Conservation (phyloP, 352 stramenopile genomes). For the Pythium myriotylum region DNA sequence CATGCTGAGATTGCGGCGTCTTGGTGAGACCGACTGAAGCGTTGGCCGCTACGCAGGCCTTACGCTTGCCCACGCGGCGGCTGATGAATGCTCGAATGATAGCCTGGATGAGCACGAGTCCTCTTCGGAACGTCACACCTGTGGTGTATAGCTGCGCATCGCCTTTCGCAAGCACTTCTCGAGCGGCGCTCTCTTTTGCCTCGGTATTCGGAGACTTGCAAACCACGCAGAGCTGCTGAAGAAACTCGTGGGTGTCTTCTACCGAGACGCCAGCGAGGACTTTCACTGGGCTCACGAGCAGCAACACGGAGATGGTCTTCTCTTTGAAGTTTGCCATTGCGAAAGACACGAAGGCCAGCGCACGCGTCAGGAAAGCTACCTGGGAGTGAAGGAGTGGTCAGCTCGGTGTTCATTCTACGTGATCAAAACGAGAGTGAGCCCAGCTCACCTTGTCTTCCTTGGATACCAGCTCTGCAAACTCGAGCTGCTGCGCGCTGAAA, state of each 20-base stretch:
- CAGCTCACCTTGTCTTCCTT: constrained; percentile 74
- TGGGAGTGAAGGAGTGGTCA: too few relatives aligned
- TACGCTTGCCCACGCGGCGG: constrained; percentile 43
- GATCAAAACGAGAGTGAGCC: not conserved
- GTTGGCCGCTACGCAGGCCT: constrained; percentile 12
- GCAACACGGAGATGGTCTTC: constrained; percentile 61
- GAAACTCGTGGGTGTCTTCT: constrained; percentile 70
- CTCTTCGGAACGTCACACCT: constrained; percentile 72
- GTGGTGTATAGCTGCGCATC: constrained; percentile 73
- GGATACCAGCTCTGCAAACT: constrained; percentile 54
- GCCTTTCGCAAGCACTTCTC: constrained; percentile 63
- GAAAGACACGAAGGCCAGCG: constrained; percentile 75
- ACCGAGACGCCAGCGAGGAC: constrained; percentile 72
- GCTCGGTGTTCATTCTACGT: too few relatives aligned
- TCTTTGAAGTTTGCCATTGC: constrained; percentile 44
- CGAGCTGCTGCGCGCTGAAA: constrained; percentile 67
- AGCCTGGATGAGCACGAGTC: constrained; percentile 67
- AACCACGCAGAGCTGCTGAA: constrained; percentile 71
- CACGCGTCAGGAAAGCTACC: constrained; percentile 77
- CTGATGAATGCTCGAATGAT: constrained; percentile 72
- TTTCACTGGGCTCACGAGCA: constrained; percentile 86
- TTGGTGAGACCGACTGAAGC: not conserved
- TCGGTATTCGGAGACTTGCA: constrained; percentile 48
- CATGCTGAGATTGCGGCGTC: constrained; percentile 16
- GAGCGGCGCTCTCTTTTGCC: constrained; percentile 53